A percentile compares a stretch with the other conserved stretches of the same genome.
Evolutionary conservation across 2,329 filamentous ascomycete genomes (phyloP).

Genomic region (Byssochlamys sp.): DNA sequence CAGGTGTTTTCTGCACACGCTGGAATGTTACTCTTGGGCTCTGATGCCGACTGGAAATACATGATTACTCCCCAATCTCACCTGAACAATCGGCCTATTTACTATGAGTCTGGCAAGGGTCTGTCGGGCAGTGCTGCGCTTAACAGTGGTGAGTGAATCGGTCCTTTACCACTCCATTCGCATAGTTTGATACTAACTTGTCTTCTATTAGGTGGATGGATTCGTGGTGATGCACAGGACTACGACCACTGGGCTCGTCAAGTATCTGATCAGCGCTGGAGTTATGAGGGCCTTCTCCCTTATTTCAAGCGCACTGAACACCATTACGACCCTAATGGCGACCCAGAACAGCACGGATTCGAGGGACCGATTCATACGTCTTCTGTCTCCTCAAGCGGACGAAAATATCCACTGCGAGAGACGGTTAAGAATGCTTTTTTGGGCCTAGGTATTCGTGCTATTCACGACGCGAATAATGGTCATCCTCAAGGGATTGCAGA

Average conservation of each 20-base stretch:
- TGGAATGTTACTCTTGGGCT: not conserved
- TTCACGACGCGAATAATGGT: not conserved
- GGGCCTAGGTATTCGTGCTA: not conserved
- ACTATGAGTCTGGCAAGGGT: not conserved
- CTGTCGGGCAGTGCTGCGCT: not conserved
- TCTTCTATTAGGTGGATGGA: not conserved
- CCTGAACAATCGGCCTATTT: not conserved
- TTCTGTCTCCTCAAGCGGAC: not conserved
- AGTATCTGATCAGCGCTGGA: not conserved
- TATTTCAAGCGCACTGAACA: not conserved
- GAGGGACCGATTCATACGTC: not conserved
- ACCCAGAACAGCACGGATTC: not conserved
- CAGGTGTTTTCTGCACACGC: constrained; percentile 2
- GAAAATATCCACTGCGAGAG: not conserved
- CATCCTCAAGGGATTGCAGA: not conserved
- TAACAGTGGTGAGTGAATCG: not conserved
- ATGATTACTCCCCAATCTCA: not conserved
- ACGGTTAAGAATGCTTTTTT: not conserved
- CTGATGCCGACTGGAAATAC: not conserved
- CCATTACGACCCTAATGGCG: not conserved
- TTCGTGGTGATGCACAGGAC: constrained; percentile 1
- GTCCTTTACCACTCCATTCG: not conserved
- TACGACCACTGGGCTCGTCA: not conserved
- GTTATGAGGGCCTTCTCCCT: not conserved
- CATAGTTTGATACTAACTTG: not conserved